phyloP scores from a whole-genome alignment of 2,329 filamentous ascomycete genomes.

The Penicillium sp. region DNA sequence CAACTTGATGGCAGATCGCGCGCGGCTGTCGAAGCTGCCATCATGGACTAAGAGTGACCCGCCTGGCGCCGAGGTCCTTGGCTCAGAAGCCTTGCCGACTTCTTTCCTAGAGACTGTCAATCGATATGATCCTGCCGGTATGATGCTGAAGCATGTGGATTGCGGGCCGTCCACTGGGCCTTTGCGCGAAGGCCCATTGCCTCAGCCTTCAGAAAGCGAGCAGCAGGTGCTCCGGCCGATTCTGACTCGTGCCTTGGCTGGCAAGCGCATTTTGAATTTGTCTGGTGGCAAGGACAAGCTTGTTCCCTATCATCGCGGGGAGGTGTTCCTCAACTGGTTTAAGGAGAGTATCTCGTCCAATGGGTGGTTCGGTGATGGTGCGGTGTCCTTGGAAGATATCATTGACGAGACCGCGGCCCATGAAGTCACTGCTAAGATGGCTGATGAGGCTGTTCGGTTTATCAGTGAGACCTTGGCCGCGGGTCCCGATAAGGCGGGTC shows the following conservation, averaged over 20 bases:
- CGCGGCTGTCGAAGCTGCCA: constrained; percentile 57
- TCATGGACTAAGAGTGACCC: constrained; percentile 51
- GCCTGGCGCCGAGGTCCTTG: constrained; percentile 58
- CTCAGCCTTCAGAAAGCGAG: constrained; percentile 37
- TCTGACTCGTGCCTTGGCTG: constrained; percentile 36
- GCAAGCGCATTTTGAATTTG: constrained; percentile 48
- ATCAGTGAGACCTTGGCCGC: constrained; percentile 38
- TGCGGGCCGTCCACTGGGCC: constrained; percentile 16
- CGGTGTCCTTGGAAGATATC: constrained; percentile 48
- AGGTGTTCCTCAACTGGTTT: constrained; percentile 50
- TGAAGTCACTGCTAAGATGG: constrained; percentile 51
- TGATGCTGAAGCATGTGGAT: constrained; percentile 54
- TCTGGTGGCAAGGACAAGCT: constrained; percentile 51
- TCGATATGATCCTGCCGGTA: constrained; percentile 63
- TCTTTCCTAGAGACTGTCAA: constrained; percentile 56
- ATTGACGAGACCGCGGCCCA: constrained; percentile 51
- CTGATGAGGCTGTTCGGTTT: constrained; percentile 48
- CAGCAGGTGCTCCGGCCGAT: constrained; percentile 37
- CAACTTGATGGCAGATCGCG: constrained; percentile 70
- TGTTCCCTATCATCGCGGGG: constrained; percentile 51
- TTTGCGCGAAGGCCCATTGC: constrained; percentile 27
- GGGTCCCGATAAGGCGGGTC: constrained; percentile 13
- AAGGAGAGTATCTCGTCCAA: constrained; percentile 38
- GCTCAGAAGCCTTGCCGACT: constrained; percentile 66
- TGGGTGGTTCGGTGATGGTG: constrained; percentile 45